Evolutionary conservation across 2,329 filamentous ascomycete species (phyloP).

Genomic region (Ceratocystis alfenasii): DNA sequence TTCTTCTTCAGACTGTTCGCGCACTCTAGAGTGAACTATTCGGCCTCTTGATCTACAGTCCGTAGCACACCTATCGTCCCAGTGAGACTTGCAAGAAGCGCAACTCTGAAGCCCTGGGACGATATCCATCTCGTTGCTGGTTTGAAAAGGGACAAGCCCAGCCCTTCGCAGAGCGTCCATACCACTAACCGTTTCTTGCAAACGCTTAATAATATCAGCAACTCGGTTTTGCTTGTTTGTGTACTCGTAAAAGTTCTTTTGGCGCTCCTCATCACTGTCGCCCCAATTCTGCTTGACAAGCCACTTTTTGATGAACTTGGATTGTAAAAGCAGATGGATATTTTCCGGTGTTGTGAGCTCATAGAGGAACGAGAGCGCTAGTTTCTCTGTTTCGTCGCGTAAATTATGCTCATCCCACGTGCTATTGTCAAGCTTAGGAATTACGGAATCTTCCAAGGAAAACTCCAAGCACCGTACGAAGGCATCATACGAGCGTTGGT

Average conservation of each 20-base stretch:
- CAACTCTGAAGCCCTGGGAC: not conserved
- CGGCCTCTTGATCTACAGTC: constrained; percentile 24
- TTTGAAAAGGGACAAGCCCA: constrained; percentile 34
- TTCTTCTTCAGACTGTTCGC: constrained; percentile 52
- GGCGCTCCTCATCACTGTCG: constrained; percentile 39
- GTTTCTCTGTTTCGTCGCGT: constrained; percentile 49
- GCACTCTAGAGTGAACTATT: constrained; percentile 27
- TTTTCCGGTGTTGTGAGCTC: constrained; percentile 43
- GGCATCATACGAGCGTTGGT: constrained; percentile 41
- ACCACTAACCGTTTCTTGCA: constrained; percentile 41
- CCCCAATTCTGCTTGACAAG: constrained; percentile 63
- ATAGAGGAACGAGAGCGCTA: constrained; percentile 45
- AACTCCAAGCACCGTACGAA: constrained; percentile 50
- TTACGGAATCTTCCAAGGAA: constrained; percentile 39
- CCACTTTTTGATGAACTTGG: constrained; percentile 60
- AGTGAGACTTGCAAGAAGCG: not conserved
- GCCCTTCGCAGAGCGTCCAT: constrained; percentile 40
- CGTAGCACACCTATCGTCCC: constrained; percentile 21
- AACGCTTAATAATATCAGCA: constrained; percentile 40
- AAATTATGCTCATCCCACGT: constrained; percentile 52
- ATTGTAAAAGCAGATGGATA: constrained; percentile 45
- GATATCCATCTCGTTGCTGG: constrained; percentile 13
- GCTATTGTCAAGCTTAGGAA: constrained; percentile 41
- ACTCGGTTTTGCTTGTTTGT: constrained; percentile 33
- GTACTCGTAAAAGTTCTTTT: constrained; percentile 43